These are phyloP conservation scores for Paraconiothyrium brasiliense DNA, from an alignment of 2,329 filamentous ascomycete species.

Conservation along the genomic window DNA sequence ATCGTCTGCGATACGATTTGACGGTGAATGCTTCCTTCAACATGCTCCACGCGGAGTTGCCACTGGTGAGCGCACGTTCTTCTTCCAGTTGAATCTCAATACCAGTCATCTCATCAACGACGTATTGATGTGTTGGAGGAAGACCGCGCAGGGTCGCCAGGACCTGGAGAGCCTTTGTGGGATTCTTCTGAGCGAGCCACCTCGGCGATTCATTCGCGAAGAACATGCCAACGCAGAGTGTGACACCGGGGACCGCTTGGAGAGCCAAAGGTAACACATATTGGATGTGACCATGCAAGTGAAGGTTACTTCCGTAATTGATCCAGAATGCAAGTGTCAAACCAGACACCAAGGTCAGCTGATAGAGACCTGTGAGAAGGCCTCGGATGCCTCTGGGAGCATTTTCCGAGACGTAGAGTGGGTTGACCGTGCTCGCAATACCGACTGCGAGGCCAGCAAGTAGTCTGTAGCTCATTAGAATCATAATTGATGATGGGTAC, in stretches of 20 bases:
- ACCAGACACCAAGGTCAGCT: slow-evolving; percentile 64
- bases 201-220: slow-evolving; percentile 72
- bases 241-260: slow-evolving; percentile 69
- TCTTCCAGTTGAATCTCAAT: slow-evolving; percentile 53
- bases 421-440: slow-evolving; percentile 66
- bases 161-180: slow-evolving; percentile 70
- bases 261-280: slow-evolving; percentile 71
- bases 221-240: slow-evolving; percentile 68
- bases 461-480: slow-evolving; percentile 47
- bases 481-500: slow-evolving; percentile 14
- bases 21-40: slow-evolving; percentile 56
- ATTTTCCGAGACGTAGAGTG: slow-evolving; percentile 69
- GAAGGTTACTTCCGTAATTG: slow-evolving; percentile 62
- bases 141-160: slow-evolving; percentile 67
- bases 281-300: slow-evolving; percentile 58
- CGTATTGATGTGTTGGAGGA: slow-evolving; percentile 43
- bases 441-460: slow-evolving; percentile 63
- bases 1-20: slow-evolving; percentile 66
- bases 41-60: slow-evolving; percentile 53
- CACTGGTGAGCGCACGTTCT: slow-evolving; percentile 66
- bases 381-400: slow-evolving; percentile 67
- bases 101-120: slow-evolving; percentile 45
- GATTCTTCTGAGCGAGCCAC: slow-evolving; percentile 72
- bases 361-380: slow-evolving; percentile 67
- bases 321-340: slow-evolving; percentile 64